phyloP scores from a whole-genome alignment of 352 stramenopile species.

The Globisporangium megalacanthum region DNA sequence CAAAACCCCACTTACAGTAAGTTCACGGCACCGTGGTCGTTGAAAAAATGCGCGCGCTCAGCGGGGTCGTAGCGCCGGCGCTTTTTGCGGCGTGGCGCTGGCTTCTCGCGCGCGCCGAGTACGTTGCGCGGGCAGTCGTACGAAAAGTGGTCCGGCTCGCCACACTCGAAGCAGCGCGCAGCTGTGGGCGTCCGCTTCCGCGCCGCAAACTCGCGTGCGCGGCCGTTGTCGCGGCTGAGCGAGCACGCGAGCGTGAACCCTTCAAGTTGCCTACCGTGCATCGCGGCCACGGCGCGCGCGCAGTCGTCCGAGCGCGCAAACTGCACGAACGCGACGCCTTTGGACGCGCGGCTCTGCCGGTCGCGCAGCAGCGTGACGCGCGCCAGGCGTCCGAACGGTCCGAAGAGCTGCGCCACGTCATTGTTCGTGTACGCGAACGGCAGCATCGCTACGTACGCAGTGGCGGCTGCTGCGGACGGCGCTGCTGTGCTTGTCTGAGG shows the following conservation, averaged over 20 bases:
- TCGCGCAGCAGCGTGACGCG: slow-evolving; percentile 74
- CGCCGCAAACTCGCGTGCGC: slow-evolving; percentile 65
- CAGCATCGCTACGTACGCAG: slow-evolving; percentile 86
- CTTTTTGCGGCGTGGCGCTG: slow-evolving; percentile 40
- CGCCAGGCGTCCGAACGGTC: slow-evolving; percentile 65
- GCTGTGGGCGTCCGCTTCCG: slow-evolving; percentile 67
- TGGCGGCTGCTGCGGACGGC: slow-evolving; percentile 15
- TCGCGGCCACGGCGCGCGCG: slow-evolving; percentile 33
- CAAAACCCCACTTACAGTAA: slow-evolving; percentile 41
- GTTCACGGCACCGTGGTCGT: slow-evolving; percentile 53
- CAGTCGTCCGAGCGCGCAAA: slow-evolving; percentile 71
- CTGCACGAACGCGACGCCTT: slow-evolving; percentile 82
- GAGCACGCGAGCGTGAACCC: slow-evolving; percentile 61
- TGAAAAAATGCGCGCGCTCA: slow-evolving; percentile 63
- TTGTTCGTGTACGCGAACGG: slow-evolving; percentile 86
- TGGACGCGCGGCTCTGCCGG: slow-evolving; percentile 62
- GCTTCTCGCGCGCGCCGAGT: slow-evolving; percentile 61
- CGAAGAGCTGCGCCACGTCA: slow-evolving; percentile 83
- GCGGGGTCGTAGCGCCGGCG: slow-evolving; percentile 55
- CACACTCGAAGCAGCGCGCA: slow-evolving; percentile 82
- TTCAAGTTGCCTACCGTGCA: slow-evolving; percentile 60
- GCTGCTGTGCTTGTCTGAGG: background rate
- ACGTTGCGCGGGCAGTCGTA: slow-evolving; percentile 85
- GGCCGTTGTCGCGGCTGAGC: slow-evolving; percentile 76
- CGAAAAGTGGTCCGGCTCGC: slow-evolving; percentile 65